Conservation (phyloP, 805 yeast genomes). For the Teunomyces stri region DNA sequence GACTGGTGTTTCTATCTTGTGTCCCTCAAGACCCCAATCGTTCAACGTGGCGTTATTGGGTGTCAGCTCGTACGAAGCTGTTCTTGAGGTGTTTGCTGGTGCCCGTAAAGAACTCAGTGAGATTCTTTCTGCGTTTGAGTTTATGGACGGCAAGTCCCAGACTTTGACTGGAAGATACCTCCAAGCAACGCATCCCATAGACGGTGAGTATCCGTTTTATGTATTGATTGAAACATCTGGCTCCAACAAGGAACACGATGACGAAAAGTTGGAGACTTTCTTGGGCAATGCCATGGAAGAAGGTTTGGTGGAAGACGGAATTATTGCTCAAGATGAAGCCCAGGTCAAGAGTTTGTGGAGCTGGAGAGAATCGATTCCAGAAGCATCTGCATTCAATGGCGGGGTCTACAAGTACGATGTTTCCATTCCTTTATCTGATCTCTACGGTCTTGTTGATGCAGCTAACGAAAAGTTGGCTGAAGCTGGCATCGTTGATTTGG, state of each 20-base stretch:
- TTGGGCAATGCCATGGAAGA: slow-evolving; percentile 82
- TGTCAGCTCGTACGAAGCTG: slow-evolving; percentile 76
- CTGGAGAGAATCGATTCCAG: slow-evolving; percentile 95
- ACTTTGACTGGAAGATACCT: slow-evolving; percentile 59
- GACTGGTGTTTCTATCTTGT: slow-evolving; percentile 84
- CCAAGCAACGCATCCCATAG: slow-evolving; percentile 71
- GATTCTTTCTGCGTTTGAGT: slow-evolving; percentile 88
- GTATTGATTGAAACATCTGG: slow-evolving; percentile 95
- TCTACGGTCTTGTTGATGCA: slow-evolving; percentile 81
- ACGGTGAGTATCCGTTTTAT: slow-evolving; percentile 78
- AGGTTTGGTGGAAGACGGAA: slow-evolving; percentile 87
- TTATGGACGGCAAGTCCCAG: slow-evolving; percentile 80
- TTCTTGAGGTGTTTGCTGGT: slow-evolving; percentile 72
- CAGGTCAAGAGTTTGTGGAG: slow-evolving; percentile 83
- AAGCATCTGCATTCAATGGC: slow-evolving; percentile 79
- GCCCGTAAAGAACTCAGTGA: slow-evolving; percentile 81
- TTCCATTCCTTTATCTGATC: slow-evolving; percentile 76
- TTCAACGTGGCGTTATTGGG: slow-evolving; percentile 88
- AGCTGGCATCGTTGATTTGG: slow-evolving; percentile 56
- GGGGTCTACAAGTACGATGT: slow-evolving; percentile 98
- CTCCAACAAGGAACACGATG: slow-evolving; percentile 89
- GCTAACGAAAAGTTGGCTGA: slow-evolving; percentile 59
- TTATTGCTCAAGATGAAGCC: slow-evolving; percentile 91
- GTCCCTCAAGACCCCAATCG: slow-evolving; percentile 85
- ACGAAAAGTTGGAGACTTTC: slow-evolving; percentile 81